Base-by-base conservation (phyloP, 2,329 filamentous ascomycete genomes). In the Fusarium sp. region DNA sequence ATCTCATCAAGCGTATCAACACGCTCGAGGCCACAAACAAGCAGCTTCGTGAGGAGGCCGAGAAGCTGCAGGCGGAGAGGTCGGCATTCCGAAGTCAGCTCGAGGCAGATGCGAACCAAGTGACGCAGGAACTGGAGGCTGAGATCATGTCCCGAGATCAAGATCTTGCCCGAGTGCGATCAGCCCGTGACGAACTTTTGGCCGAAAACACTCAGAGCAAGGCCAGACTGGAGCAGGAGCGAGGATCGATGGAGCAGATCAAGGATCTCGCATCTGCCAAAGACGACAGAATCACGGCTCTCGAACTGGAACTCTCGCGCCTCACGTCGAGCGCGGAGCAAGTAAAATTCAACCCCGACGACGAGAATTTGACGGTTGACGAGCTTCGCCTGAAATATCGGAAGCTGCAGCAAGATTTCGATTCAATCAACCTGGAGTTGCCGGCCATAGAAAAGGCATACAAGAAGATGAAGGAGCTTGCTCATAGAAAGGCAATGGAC, bases 1-100 rank as follows among this genome's bases (percentile, higher is more conserved):
- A 98, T 77, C 90, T 97, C 10, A 95, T 98, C 76, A 96, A 94
- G 82, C 92, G 95, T 41, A 92, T 98, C 79, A 99, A 99, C 82
- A 92, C 96, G 77, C 85, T 98, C 16, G 96, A 98, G 83, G 95
- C 95, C 5, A 93, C 92, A 14, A 98, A 98, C 82, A 92, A 93
- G 69, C 92, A 95, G 75, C 83, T 98, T 34, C 91, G 93, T 39
- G 93, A 97, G 81, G 95, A 98, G 79, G 92, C 94, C 7, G 92
- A 96, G 78, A 97, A 93, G 81, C 86, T 95, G 60, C 94, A 96
- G 78, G 91, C 94, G 2, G 97, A 99, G 82, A 88, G 97, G 65
- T 95, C 94, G 5, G 88, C 92, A 13, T 98, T 95, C 81, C 93
- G 95, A 64, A 90, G 90, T 39, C 92, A 95, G 78, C 85, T 98